Evolutionary conservation across 129 eudicot genomes (phyloP).

Genomic region (Flaveria sonorensis): DNA sequence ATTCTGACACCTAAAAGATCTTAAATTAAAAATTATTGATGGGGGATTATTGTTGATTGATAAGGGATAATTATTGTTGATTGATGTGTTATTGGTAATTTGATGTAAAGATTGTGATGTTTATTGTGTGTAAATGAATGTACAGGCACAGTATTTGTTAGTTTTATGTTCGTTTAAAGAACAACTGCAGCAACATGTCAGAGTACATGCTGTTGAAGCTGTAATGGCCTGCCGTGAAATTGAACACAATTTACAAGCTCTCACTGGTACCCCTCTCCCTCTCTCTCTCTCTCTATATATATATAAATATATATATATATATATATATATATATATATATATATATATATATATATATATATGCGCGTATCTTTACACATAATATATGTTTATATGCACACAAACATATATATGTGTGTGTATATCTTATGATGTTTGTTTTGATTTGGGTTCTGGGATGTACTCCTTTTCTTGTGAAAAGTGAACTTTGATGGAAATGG

Average conservation of each 20-base stretch:
- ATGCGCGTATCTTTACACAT: not conserved
- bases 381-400: not conserved
- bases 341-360: not conserved
- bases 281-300: not conserved
- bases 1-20: too few relatives aligned
- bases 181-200: constrained; percentile 94
- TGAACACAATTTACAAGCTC: constrained; percentile 78
- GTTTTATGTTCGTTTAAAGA: constrained; percentile 90
- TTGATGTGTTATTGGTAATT: too few relatives aligned
- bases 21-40: too few relatives aligned
- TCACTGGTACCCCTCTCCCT: constrained; percentile 58
- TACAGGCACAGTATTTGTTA: constrained; percentile 82
- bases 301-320: not conserved
- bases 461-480: not conserved
- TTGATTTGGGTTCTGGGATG: constrained; percentile 16
- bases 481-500: too few relatives aligned
- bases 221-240: constrained; percentile 98
- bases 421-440: constrained; percentile 3
- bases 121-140: not conserved
- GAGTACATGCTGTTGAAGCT: constrained; percentile 98
- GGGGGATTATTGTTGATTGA: too few relatives aligned
- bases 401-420: not conserved
- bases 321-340: not conserved
- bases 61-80: too few relatives aligned
- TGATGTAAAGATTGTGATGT: too few relatives aligned